Conservation (phyloP, 148 eudicot genomes). For the Chenopodium suecicum region DNA sequence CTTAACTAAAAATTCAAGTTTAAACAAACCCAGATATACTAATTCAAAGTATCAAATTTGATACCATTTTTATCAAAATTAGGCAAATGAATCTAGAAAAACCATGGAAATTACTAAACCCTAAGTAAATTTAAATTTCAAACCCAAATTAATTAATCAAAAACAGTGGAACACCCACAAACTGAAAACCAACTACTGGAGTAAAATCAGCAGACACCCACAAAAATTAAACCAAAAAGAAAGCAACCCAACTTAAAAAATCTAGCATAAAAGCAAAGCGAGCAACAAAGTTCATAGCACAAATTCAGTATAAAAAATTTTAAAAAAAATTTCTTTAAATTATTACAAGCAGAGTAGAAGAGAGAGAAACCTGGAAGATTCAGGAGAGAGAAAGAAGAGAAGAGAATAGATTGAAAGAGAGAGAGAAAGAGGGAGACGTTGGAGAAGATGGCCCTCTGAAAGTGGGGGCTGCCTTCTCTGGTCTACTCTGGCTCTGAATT, state of each 20-base stretch:
- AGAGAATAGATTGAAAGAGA: neutral
- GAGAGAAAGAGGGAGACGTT: conserved; percentile 20
- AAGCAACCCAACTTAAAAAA: conserved; percentile 27
- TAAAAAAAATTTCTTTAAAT: too few relatives aligned
- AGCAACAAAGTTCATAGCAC: neutral
- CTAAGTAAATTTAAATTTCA: conserved; percentile 18
- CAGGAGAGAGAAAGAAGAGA: conserved; percentile 3
- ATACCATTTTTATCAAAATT: neutral
- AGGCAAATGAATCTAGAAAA: conserved; percentile 4
- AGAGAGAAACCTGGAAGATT: conserved; percentile 21
- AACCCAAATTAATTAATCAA: neutral
- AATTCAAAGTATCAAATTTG: conserved; percentile 9
- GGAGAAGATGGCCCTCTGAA: conserved; percentile 15
- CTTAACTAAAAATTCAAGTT: neutral
- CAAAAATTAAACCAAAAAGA: conserved; percentile 11
- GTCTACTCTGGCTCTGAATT: conserved; percentile 2
- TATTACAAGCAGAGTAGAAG: neutral
- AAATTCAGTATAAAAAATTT: conserved; percentile 6
- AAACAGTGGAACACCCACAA: conserved; percentile 15
- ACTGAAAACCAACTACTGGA: conserved; percentile 5
- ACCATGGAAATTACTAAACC: neutral
- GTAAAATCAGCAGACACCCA: conserved; percentile 22
- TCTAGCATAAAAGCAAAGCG: conserved; percentile 18
- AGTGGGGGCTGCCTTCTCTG: conserved; percentile 12
- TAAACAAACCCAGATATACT: neutral